Conservation (phyloP, 106 monocot species). For the Dendrobium catenatum region DNA sequence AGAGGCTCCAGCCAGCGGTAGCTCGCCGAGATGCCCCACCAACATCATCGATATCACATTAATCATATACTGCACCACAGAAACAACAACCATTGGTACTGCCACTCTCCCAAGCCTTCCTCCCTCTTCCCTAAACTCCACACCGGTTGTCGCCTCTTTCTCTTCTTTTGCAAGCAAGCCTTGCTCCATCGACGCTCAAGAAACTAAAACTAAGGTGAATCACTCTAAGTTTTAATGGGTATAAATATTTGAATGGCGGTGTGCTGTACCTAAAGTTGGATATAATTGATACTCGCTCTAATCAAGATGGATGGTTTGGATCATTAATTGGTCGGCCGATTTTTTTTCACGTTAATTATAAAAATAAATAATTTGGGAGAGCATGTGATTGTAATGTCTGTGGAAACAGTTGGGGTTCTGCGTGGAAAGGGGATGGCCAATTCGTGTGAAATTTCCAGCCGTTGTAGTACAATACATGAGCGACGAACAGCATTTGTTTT, state of each 20-base stretch:
- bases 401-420: not conserved
- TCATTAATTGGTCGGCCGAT: constrained; percentile 2
- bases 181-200: not conserved
- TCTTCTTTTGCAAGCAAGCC: not conserved
- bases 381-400: not conserved
- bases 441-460: constrained; percentile 2
- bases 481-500: not conserved
- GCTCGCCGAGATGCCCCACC: constrained; percentile 11
- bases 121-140: constrained; percentile 9
- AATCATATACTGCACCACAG: constrained; percentile 1
- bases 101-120: constrained; percentile 8
- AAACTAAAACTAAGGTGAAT: not conserved
- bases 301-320: not conserved
- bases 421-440: not conserved
- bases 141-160: not conserved
- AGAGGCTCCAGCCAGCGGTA: not conserved
- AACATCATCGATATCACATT: constrained; percentile 8
- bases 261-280: not conserved
- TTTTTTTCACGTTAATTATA: not conserved
- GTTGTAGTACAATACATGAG: not conserved
- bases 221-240: not conserved
- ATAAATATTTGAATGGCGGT: constrained; percentile 4
- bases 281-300: not conserved
- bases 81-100: constrained; percentile 4
- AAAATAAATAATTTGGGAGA: not conserved